Conservation (phyloP, 1,139 yeast genomes). For the Candida sp. region DNA sequence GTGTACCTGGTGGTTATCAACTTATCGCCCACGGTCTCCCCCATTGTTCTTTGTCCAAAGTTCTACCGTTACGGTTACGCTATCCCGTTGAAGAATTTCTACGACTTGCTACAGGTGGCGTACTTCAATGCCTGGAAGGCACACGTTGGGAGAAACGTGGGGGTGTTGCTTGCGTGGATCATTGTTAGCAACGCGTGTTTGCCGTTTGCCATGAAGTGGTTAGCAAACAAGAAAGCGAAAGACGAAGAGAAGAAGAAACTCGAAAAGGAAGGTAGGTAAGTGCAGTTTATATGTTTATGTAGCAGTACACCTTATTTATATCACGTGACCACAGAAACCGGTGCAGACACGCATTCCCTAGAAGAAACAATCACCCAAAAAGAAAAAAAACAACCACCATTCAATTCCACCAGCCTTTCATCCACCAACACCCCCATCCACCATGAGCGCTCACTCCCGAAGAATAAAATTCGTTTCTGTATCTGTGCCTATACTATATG, state of each 20-base stretch:
- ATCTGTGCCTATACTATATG: constrained; percentile 85
- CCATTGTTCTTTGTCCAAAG: constrained; percentile 47
- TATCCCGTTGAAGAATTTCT: constrained; percentile 52
- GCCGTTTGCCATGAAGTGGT: constrained; percentile 42
- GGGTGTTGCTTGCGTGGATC: constrained; percentile 54
- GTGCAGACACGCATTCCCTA: too few species aligned
- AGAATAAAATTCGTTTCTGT: constrained; percentile 73
- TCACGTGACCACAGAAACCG: too few species aligned
- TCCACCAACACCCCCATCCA: neutral
- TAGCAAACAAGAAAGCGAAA: constrained; percentile 21
- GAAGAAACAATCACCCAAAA: neutral
- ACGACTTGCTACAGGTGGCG: constrained; percentile 49
- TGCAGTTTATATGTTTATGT: too few species aligned
- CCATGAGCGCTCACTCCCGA: constrained; percentile 21
- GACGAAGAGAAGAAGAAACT: constrained; percentile 9
- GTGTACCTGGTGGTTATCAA: constrained; percentile 47
- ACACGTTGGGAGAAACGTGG: constrained; percentile 48
- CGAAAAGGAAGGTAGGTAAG: constrained; percentile 14
- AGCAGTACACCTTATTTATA: too few species aligned
- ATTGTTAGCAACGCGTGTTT: constrained; percentile 36
- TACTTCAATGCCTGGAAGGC: constrained; percentile 51
- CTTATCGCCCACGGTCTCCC: constrained; percentile 52
- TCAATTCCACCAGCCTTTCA: neutral
- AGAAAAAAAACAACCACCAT: neutral
- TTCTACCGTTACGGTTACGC: constrained; percentile 57